phyloP scores from a whole-genome alignment of 805 yeast genomes.

The Candida mattraensis region DNA sequence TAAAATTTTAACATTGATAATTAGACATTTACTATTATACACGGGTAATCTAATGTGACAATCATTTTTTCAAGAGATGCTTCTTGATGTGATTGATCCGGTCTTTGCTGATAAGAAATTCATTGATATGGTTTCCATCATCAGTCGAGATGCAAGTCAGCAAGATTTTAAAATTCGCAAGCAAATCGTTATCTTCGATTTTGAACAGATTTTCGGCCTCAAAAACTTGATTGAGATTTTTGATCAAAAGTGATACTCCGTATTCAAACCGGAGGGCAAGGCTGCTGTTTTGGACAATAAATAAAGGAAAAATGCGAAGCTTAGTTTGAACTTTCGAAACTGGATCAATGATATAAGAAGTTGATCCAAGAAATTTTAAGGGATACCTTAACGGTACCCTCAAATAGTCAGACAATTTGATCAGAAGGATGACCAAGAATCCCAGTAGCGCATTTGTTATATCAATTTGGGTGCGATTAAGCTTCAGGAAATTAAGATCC shows the following conservation, averaged over 20 bases:
- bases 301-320: conserved; percentile 46
- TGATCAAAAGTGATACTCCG: conserved; percentile 45
- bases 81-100: conserved; percentile 27
- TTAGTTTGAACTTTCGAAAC: conserved; percentile 38
- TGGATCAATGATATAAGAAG: conserved; percentile 48
- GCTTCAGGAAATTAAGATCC: conserved; percentile 14
- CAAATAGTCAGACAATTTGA: conserved; percentile 41
- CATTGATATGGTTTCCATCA: conserved; percentile 15
- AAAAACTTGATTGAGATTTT: conserved; percentile 46
- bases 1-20: neutral
- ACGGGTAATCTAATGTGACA: conserved; percentile 1
- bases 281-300: conserved; percentile 43
- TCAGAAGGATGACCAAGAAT: conserved; percentile 42
- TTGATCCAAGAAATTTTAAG: conserved; percentile 46
- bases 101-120: conserved; percentile 23
- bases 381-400: conserved; percentile 50
- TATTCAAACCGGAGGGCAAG: conserved; percentile 46
- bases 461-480: conserved; percentile 35
- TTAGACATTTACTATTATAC: conserved; percentile 1
- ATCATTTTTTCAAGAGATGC: conserved; percentile 20
- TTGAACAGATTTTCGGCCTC: conserved; percentile 31
- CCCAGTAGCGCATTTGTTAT: conserved; percentile 51
- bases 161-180: conserved; percentile 36
- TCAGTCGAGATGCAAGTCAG: conserved; percentile 31
- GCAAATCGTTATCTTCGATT: conserved; percentile 32